Evolutionary conservation across 2,329 filamentous ascomycete genomes (phyloP), one percentile per base, ranked within the genome.

Genomic region (Ascochyta pisi): DNA sequence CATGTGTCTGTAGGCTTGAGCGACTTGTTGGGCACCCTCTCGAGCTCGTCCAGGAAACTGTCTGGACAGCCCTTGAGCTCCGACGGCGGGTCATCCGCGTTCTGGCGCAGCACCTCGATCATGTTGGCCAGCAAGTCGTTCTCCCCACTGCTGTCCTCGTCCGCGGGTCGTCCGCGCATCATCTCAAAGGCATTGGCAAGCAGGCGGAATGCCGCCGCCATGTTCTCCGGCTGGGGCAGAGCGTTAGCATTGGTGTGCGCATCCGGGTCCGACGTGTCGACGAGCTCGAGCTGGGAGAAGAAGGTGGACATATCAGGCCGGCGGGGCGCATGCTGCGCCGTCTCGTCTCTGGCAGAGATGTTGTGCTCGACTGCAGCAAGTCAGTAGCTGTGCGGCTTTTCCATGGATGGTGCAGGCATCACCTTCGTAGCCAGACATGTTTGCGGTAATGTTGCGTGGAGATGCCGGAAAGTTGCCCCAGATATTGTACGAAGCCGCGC

Each of bases 251-350:
- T 84, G 50, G 80, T 79, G 39, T 82, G 83, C 41, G 75, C 66
- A 52, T 77, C 73, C 6, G 78, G 74, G 67, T 82, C 79, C 27
- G 81, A 82, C 8, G 82, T 85, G 58, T 82, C 80, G 27, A 82
- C 77, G 53, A 86, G 81, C 64, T 87, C 83, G 57, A 88, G 83
- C 40, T 83, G 83, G 54, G 82, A 81, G 77, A 87, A 87, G 79
- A 89, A 88, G 65, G 85, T 86, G 37, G 83, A 85, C 37, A 88
- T 81, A 70, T 89, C 86, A 26, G 86, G 86, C 47, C 85, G 83
- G 60, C 84, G 84, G 50, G 76, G 75, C 31, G 74, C 73, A 16
- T 75, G 75, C 59, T 69, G 68, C 49, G 72, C 62, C 52, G 69
- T 73, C 54, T 69, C 55, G 22, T 76, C 66, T 35, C 76, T 69